Percentiles rank a stretch among this genome's conserved stretches.
phyloP scores from a whole-genome alignment of 176 grass and related monocot species.

The Elymus sibiricus region DNA sequence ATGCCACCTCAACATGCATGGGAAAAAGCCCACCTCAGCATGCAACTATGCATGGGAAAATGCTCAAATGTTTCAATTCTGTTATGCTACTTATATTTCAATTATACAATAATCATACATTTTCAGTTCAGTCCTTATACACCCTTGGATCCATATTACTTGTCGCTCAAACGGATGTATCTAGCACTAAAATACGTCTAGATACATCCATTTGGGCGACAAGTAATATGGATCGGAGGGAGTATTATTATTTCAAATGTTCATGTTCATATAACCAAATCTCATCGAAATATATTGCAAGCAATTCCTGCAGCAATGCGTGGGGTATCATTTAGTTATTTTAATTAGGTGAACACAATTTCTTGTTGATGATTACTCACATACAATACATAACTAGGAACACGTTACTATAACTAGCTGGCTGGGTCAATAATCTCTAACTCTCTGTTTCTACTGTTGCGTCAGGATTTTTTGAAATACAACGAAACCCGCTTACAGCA shows the following conservation, averaged over 20 bases:
- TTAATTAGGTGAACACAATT: neutral
- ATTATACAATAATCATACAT: neutral
- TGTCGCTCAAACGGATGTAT: too few species aligned
- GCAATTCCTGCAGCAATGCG: neutral
- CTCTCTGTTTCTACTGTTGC: neutral
- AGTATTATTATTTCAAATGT: neutral
- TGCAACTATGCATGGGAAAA: neutral
- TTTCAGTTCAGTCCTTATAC: neutral
- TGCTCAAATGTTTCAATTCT: too few species aligned
- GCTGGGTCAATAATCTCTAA: neutral
- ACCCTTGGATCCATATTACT: too few species aligned
- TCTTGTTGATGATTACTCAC: neutral
- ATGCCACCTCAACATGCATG: neutral
- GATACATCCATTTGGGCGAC: too few species aligned
- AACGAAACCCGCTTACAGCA: slow-evolving; percentile 66
- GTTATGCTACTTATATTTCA: neutral
- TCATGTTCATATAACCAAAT: neutral
- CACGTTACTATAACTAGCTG: neutral
- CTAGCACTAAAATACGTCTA: too few species aligned
- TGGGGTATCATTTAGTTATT: neutral
- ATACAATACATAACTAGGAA: neutral
- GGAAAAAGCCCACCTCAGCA: neutral
- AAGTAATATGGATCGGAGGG: too few species aligned
- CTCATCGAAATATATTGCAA: neutral
- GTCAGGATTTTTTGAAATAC: slow-evolving; percentile 95